A percentile compares a stretch with the other conserved stretches of the same genome.
These are phyloP conservation scores for Exserohilum rostratum DNA, from an alignment of 2,329 filamentous ascomycete genomes.

Conservation along the genomic window DNA sequence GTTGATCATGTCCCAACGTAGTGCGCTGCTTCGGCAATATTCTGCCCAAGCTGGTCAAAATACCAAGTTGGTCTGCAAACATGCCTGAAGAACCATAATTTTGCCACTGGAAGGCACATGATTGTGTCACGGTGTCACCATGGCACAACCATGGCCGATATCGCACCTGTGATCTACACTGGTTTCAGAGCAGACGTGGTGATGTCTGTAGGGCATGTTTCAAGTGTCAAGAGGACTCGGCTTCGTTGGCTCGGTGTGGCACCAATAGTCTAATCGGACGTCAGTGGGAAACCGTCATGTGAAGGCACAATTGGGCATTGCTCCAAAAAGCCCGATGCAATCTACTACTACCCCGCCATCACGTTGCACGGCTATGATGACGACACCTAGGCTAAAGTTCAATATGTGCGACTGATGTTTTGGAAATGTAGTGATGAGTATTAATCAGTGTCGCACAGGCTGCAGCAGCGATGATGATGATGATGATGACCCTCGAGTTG, in stretches of 20 bases:
- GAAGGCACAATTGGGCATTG: background rate
- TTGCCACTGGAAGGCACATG: background rate
- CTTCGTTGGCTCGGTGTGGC: background rate
- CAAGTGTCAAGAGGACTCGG: no score
- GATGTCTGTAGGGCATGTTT: slow-evolving; percentile 8
- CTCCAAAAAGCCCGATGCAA: background rate
- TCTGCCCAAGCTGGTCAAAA: no score
- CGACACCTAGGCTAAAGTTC: background rate
- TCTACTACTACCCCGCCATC: slow-evolving; percentile 1
- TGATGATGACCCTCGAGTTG: no score
- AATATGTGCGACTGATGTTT: slow-evolving; percentile 18
- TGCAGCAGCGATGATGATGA: slow-evolving; percentile 2
- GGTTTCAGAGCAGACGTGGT: slow-evolving; percentile 10
- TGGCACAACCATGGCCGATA: slow-evolving; percentile 19
- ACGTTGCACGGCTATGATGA: background rate
- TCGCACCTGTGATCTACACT: slow-evolving; percentile 14
- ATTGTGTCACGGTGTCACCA: slow-evolving; percentile 10
- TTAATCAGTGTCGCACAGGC: slow-evolving; percentile 9
- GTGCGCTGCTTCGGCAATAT: no score
- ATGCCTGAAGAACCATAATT: background rate
- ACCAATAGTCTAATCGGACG: slow-evolving; percentile 15
- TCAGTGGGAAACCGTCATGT: slow-evolving; percentile 7
- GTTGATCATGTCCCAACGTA: background rate
- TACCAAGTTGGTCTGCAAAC: no score
- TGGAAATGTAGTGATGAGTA: no score